Base-by-base conservation (phyloP, 192 early-diverging fungal species). In the Backusella psychrophila region DNA sequence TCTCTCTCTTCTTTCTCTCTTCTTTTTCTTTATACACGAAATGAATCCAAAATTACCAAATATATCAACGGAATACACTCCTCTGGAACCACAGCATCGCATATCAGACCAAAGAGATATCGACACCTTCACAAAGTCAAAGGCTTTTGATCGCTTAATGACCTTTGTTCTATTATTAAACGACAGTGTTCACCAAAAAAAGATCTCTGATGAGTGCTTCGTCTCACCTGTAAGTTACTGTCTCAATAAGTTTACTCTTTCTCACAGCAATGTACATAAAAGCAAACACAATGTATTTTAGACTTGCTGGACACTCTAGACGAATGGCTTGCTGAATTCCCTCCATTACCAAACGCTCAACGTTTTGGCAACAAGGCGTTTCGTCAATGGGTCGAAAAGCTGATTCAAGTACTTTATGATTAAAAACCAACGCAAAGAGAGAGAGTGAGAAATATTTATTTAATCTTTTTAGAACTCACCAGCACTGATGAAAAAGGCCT, bases 321-420 rank as follows among this genome's bases (percentile, higher is more conserved):
- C 49, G 44, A 21, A 23, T 95, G 92, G 91, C 90, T 97, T 33
- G 89, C 85, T 33, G 84, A 90, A n/a, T 89, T 93, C 19, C 97
- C 97, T 31, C 95, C 95, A 38, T 85, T 91, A 39, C 44, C 85
- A 33, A 81, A 89, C 33, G 85, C 90, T 6, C 90, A 93, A 80
- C 87, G 98, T 31, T 99, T 98, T 78, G 98, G 98, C 0, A 98
- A 98, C 87, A 91, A 87, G 69, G 91, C 96, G 0, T 99, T 98
- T 83, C 89, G 93, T n/a, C 79, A 73, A 1, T 99, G 95, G 90
- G 71, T 89, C n/a, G 81, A 83, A 4, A 79, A 87, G 46, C 71
- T 95, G 23, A 80, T 86, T 69, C 23, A 85, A 49, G 90, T 88
- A 77, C 39, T 56, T 39, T 4, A 42, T 35, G 3, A 17, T 17